Conservation (phyloP, 2,329 filamentous ascomycete species). For the Colletotrichum sp. region DNA sequence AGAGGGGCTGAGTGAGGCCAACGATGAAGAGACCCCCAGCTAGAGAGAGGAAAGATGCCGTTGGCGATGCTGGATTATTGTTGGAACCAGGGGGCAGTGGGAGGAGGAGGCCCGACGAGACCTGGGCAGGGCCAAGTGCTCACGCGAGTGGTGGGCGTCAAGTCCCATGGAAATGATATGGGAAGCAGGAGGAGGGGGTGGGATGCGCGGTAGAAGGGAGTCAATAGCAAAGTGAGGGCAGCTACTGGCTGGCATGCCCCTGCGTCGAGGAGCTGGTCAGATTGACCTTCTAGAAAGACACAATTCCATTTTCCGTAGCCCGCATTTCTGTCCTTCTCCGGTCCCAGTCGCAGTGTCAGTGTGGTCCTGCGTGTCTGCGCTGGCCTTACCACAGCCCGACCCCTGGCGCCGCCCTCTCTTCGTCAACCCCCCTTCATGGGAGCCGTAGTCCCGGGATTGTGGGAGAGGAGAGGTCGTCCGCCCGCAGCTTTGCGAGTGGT, state of each 20-base stretch:
- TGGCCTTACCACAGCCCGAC: background rate
- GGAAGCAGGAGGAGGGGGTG: background rate
- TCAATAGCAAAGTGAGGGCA: background rate
- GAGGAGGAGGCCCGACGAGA: background rate
- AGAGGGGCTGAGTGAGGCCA: conserved; percentile 13
- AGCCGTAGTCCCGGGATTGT: background rate
- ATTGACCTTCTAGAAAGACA: conserved; percentile 15
- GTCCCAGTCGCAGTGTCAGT: background rate
- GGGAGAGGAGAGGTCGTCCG: background rate
- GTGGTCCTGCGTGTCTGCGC: background rate
- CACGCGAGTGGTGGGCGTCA: conserved; percentile 1
- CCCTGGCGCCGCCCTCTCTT: background rate
- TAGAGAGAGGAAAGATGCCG: background rate
- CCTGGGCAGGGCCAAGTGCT: background rate
- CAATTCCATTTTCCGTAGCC: background rate
- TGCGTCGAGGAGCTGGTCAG: background rate
- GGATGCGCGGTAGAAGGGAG: background rate
- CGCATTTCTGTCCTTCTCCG: background rate
- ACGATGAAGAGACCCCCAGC: conserved; percentile 5
- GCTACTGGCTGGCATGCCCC: conserved; percentile 1
- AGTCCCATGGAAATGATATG: background rate
- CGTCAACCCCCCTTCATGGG: background rate
- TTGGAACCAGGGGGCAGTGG: conserved; percentile 3
- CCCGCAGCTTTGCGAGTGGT: background rate
- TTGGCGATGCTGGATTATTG: conserved; percentile 5